Evolutionary conservation across 176 grass and related monocot genomes (phyloP).

Genomic region (Chrysopogon serrulatus): DNA sequence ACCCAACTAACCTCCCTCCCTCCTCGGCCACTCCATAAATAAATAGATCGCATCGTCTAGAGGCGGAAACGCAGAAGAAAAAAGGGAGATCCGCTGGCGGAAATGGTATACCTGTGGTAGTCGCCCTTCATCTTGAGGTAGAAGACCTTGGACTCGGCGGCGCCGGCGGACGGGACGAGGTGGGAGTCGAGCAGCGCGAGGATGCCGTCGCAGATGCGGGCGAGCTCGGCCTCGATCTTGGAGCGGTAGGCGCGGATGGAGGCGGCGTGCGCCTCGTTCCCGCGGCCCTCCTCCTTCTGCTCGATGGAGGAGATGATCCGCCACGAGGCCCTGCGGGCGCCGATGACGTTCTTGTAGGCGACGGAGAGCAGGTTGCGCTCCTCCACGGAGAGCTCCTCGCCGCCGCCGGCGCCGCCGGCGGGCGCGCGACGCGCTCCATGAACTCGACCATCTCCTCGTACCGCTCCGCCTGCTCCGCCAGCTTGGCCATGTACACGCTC

Average conservation of each 20-base stretch:
- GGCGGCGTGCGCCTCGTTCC: conserved; percentile 64
- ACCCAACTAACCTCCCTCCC: neutral
- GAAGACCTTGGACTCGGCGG: conserved; percentile 84
- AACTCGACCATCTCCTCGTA: conserved; percentile 95
- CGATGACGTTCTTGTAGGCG: conserved; percentile 89
- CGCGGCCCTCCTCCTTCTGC: conserved; percentile 86
- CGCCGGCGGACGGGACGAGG: conserved; percentile 68
- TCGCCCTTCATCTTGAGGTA: conserved; percentile 97
- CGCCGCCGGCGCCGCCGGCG: conserved; percentile 40
- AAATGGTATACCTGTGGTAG: conserved; percentile 58
- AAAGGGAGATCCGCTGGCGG: neutral
- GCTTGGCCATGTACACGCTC: conserved; percentile 90
- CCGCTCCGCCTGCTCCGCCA: conserved; percentile 87
- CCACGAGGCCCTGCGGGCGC: conserved; percentile 72
- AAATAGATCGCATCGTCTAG: neutral
- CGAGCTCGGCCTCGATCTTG: conserved; percentile 87
- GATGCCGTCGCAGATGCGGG: conserved; percentile 76
- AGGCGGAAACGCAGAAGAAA: neutral
- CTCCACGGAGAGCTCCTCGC: conserved; percentile 69
- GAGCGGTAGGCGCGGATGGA: conserved; percentile 64
- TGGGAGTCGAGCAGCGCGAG: conserved; percentile 76
- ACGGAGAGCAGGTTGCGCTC: conserved; percentile 87
- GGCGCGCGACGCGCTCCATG: conserved; percentile 77
- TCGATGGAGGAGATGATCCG: conserved; percentile 88
- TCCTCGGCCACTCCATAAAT: neutral